Conservation (phyloP, 352 stramenopile species). For the Pythium chondricola region DNA sequence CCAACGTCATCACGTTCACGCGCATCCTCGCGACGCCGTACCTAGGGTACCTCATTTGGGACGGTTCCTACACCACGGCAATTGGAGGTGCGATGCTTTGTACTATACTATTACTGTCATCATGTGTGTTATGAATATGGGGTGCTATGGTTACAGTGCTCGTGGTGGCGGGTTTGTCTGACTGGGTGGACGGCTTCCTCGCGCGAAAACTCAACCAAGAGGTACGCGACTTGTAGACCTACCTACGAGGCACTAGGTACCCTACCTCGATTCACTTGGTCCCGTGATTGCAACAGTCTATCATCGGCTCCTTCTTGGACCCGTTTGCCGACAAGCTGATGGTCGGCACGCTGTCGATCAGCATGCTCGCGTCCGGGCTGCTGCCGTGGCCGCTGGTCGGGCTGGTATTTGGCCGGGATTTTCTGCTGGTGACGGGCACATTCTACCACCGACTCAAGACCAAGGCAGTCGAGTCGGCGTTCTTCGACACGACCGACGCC, state of each 20-base stretch:
- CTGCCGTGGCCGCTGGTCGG: constrained; percentile 54
- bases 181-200: constrained; percentile 82
- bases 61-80: constrained; percentile 56
- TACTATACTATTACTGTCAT: not conserved
- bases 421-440: constrained; percentile 66
- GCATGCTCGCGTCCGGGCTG: constrained; percentile 62
- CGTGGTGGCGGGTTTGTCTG: constrained; percentile 59
- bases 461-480: constrained; percentile 54
- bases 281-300: constrained; percentile 31
- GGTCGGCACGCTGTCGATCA: constrained; percentile 67
- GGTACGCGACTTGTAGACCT: constrained; percentile 14
- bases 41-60: constrained; percentile 62
- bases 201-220: constrained; percentile 68
- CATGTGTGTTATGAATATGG: not conserved
- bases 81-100: constrained; percentile 41
- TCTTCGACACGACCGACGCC: constrained; percentile 76
- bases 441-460: constrained; percentile 74
- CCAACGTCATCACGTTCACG: constrained; percentile 76
- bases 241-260: not conserved
- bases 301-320: constrained; percentile 77
- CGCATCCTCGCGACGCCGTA: constrained; percentile 75
- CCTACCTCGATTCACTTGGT: not conserved
- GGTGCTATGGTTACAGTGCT: constrained; percentile 33
- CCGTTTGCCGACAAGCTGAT: constrained; percentile 80
- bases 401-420: constrained; percentile 69